A percentile compares a stretch with the other conserved stretches of the same genome.
These are phyloP conservation scores for Candida morakotiae DNA, from an alignment of 805 yeast species.

Conservation along the genomic window DNA sequence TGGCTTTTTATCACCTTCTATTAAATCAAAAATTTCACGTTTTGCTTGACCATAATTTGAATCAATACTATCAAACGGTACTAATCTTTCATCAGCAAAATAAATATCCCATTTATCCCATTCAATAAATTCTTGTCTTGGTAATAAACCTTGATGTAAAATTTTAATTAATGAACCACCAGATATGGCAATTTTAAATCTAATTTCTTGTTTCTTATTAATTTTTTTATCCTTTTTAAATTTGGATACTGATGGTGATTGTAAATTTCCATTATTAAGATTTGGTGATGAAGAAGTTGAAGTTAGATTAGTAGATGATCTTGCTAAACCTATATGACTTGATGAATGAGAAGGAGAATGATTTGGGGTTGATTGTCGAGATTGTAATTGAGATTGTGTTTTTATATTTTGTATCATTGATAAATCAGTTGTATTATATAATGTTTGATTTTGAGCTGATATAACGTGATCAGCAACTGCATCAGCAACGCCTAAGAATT, in stretches of 20 bases:
- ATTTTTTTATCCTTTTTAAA: conserved; percentile 30
- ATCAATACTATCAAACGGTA: conserved; percentile 76
- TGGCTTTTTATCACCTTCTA: conserved; percentile 56
- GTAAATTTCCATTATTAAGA: not conserved
- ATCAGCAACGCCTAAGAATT: conserved; percentile 84
- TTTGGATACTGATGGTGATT: conserved; percentile 12
- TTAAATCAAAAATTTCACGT: conserved; percentile 70
- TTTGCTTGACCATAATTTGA: conserved; percentile 90
- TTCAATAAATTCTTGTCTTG: conserved; percentile 64
- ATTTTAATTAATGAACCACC: conserved; percentile 93
- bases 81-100: conserved; percentile 94
- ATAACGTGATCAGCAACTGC: conserved; percentile 96
- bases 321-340: conserved; percentile 4
- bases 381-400: conserved; percentile 9
- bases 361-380: conserved; percentile 8
- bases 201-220: conserved; percentile 54
- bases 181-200: conserved; percentile 86
- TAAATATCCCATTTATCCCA: conserved; percentile 96
- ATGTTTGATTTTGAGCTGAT: conserved; percentile 76
- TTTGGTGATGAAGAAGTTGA: not conserved
- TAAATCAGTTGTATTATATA: conserved; percentile 41
- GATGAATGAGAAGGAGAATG: conserved; percentile 10
- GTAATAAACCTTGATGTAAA: conserved; percentile 77
- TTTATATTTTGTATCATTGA: conserved; percentile 28
- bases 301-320: conserved; percentile 1